Percentiles rank a stretch among this genome's conserved stretches.
Evolutionary conservation across 2,329 filamentous ascomycete species (phyloP).

Genomic region (Colletotrichum destructivum): DNA sequence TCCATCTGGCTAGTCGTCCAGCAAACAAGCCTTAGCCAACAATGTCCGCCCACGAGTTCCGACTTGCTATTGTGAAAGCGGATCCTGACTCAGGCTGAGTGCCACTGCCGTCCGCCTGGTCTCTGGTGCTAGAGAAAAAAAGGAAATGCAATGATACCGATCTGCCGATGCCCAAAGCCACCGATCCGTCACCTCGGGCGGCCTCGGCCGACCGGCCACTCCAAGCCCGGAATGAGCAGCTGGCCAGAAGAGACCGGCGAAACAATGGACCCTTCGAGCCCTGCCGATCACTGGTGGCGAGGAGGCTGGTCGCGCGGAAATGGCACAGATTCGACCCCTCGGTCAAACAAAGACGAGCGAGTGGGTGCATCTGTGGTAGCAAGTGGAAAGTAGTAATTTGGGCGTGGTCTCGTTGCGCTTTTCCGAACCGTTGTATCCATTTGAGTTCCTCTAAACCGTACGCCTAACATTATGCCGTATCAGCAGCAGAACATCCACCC

Average conservation of each 20-base stretch:
- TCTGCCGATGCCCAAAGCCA: constrained; percentile 27
- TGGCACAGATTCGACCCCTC: constrained; percentile 2
- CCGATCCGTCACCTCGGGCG: constrained; percentile 28
- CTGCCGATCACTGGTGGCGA: constrained; percentile 33
- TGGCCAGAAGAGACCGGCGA: constrained; percentile 22
- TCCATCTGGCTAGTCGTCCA: not conserved
- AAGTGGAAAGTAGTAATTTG: constrained; percentile 39
- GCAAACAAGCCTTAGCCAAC: constrained; percentile 17
- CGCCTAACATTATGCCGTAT: constrained; percentile 41
- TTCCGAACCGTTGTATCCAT: constrained; percentile 40
- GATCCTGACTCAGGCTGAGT: constrained; percentile 29
- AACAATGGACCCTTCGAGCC: constrained; percentile 37
- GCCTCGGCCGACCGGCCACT: constrained; percentile 13
- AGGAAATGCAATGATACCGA: constrained; percentile 28
- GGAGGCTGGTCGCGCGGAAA: constrained; percentile 13
- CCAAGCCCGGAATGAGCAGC: constrained; percentile 5
- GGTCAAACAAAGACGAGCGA: constrained; percentile 7
- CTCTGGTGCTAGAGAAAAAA: constrained; percentile 30
- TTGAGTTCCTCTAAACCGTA: constrained; percentile 42
- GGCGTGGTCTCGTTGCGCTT: constrained; percentile 41
- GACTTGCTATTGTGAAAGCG: not conserved
- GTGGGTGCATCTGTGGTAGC: constrained; percentile 27
- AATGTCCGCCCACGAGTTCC: not conserved
- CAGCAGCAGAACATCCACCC: constrained; percentile 36
- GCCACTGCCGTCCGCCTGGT: not conserved